Conservation (phyloP, 176 grass and related monocot species). For the Oryza meridionalis region DNA sequence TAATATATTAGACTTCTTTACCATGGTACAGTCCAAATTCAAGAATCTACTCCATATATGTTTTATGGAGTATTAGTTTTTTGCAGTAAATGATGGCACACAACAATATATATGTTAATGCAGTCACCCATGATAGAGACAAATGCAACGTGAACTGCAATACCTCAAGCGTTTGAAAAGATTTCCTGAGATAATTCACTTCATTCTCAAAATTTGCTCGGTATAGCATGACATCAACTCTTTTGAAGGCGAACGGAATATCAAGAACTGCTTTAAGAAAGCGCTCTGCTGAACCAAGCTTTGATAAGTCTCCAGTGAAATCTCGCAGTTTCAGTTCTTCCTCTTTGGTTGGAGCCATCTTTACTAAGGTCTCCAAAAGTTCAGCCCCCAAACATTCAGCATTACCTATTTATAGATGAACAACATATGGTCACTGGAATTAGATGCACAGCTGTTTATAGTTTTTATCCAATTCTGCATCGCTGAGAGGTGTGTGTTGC, state of each 20-base stretch:
- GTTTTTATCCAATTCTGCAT: background rate
- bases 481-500: background rate
- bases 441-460: background rate
- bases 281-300: slow-evolving; percentile 74
- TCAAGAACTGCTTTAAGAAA: slow-evolving; percentile 89
- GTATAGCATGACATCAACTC: slow-evolving; percentile 92
- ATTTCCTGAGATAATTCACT: slow-evolving; percentile 83
- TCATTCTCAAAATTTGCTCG: slow-evolving; percentile 93
- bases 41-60: background rate
- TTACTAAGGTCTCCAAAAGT: slow-evolving; percentile 93
- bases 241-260: slow-evolving; percentile 92
- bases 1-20: background rate
- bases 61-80: background rate
- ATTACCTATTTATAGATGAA: slow-evolving; percentile 64
- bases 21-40: background rate
- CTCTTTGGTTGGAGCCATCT: slow-evolving; percentile 99
- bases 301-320: slow-evolving; percentile 77
- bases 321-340: slow-evolving; percentile 85
- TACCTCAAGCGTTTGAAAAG: slow-evolving; percentile 92
- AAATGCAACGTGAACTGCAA: background rate
- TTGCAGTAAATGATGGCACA: background rate
- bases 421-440: slow-evolving; percentile 15
- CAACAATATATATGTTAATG: background rate
- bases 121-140: background rate
- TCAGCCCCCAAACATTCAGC: slow-evolving; percentile 79